These are phyloP conservation scores for Cercospora zeae-maydis DNA, from an alignment of 2,329 filamentous ascomycete genomes.

Conservation along the genomic window DNA sequence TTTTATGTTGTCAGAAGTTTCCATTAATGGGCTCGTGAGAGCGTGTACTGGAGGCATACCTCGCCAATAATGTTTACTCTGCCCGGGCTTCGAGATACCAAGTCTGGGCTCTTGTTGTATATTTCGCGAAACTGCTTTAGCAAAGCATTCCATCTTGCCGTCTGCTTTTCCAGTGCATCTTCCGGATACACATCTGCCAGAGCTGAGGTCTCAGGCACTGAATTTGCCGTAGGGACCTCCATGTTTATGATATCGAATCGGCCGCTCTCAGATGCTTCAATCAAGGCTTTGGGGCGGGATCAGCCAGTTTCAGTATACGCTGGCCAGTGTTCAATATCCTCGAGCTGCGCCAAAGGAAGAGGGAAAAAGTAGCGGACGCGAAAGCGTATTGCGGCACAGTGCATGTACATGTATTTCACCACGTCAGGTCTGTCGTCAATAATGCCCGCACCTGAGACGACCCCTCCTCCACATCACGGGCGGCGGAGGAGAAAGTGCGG, in stretches of 20 bases:
- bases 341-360: neutral
- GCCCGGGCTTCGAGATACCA: slow-evolving; percentile 85
- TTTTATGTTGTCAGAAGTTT: slow-evolving; percentile 4
- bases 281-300: neutral
- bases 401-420: too few species aligned
- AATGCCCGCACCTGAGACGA: neutral
- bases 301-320: neutral
- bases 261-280: neutral
- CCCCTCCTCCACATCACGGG: slow-evolving; percentile 6
- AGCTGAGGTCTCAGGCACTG: slow-evolving; percentile 70
- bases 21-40: neutral
- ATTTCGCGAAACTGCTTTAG: slow-evolving; percentile 65
- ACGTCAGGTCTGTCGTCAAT: neutral
- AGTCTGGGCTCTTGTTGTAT: slow-evolving; percentile 70
- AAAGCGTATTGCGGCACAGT: neutral
- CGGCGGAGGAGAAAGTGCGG: neutral
- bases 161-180: slow-evolving; percentile 65
- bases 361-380: neutral
- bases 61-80: slow-evolving; percentile 98
- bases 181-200: slow-evolving; percentile 80
- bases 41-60: slow-evolving; percentile 30
- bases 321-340: neutral
- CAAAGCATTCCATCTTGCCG: slow-evolving; percentile 70
- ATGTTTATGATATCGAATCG: neutral
- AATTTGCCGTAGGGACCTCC: neutral